phyloP scores from a whole-genome alignment of 345 rosid species.

The Lepidium didymum region DNA sequence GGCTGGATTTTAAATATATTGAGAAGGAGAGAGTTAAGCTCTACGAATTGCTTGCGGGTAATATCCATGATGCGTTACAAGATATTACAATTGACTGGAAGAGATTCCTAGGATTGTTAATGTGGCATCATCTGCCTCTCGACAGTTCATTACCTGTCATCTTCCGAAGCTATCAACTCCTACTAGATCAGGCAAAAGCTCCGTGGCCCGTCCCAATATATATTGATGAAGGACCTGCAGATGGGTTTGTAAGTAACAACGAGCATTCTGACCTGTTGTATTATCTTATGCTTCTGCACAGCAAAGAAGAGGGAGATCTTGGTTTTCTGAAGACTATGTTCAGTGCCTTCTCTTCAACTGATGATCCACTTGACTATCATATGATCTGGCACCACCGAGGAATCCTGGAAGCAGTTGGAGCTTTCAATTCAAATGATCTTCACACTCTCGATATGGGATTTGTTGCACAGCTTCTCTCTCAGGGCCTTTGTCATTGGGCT shows the following conservation, averaged over 20 bases:
- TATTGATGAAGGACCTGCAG: constrained; percentile 78
- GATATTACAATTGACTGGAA: constrained; percentile 82
- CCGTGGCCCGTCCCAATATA: constrained; percentile 79
- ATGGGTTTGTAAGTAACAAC: constrained; percentile 31
- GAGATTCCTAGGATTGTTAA: constrained; percentile 86
- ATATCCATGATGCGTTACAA: constrained; percentile 57
- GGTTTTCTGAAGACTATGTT: constrained; percentile 58
- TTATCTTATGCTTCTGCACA: constrained; percentile 95
- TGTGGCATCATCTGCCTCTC: constrained; percentile 87
- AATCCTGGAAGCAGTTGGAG: constrained; percentile 70
- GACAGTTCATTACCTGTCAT: constrained; percentile 52
- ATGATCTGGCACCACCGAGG: constrained; percentile 97
- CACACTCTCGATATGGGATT: constrained; percentile 66
- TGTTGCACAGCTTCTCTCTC: constrained; percentile 74
- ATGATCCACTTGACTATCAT: constrained; percentile 96
- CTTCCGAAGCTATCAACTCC: constrained; percentile 65
- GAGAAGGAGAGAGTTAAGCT: constrained; percentile 72
- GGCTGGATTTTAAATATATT: constrained; percentile 81
- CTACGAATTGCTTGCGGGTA: constrained; percentile 89
- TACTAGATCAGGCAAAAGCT: constrained; percentile 62
- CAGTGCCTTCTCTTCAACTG: constrained; percentile 79
- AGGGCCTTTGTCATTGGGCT: constrained; percentile 92
- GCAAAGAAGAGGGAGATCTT: constrained; percentile 50
- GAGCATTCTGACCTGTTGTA: constrained; percentile 72
- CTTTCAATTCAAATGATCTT: constrained; percentile 73